Conservation (phyloP, 208 protist genomes). For the Leptomonas seymouri region DNA sequence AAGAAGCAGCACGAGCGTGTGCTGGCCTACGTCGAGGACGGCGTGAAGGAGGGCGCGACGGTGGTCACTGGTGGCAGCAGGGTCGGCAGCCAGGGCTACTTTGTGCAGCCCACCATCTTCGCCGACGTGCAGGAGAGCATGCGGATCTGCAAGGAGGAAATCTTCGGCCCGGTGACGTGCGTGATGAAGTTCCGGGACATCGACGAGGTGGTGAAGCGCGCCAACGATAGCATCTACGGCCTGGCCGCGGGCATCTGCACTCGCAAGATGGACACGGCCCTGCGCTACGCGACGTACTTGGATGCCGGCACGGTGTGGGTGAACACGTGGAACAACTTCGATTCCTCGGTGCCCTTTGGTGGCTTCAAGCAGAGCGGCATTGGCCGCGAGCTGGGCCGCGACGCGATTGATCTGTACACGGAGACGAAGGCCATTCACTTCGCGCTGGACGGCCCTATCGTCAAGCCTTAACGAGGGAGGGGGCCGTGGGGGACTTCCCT, state of each 20-base stretch:
- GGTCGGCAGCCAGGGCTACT: constrained; percentile 72
- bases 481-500: background rate
- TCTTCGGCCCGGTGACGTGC: constrained; percentile 90
- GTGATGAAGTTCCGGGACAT: constrained; percentile 85
- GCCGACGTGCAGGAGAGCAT: constrained; percentile 71
- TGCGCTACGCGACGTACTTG: constrained; percentile 53
- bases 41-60: constrained; percentile 76
- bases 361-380: constrained; percentile 90
- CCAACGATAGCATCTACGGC: constrained; percentile 84
- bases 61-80: constrained; percentile 63
- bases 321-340: constrained; percentile 89
- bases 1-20: constrained; percentile 77
- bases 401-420: constrained; percentile 75
- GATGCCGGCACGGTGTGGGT: constrained; percentile 90
- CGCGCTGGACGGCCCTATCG: constrained; percentile 53
- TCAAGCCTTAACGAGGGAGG: constrained; percentile 51
- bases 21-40: constrained; percentile 73
- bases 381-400: constrained; percentile 79
- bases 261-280: constrained; percentile 64
- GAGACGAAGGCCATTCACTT: constrained; percentile 74
- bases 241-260: constrained; percentile 88
- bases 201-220: constrained; percentile 78
- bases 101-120: constrained; percentile 88
- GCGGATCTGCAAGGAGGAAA: constrained; percentile 84
- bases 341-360: constrained; percentile 73